These are phyloP conservation scores for Aspergillus campestris DNA, from an alignment of 495 filamentous ascomycete genomes.

Conservation along the genomic window DNA sequence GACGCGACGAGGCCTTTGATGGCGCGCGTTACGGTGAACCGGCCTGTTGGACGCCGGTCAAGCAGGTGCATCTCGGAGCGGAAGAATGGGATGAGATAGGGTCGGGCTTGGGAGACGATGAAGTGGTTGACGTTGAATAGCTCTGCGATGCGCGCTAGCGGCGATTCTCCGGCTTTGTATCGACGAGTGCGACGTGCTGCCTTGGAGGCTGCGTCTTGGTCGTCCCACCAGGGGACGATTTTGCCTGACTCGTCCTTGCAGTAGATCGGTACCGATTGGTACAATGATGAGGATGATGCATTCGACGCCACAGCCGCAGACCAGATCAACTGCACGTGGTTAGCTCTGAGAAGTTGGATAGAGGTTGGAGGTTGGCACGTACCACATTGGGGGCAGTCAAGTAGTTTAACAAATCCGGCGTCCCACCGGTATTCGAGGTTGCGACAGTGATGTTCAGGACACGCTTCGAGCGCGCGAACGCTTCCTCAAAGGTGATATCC, in stretches of 20 bases:
- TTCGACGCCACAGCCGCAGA: conserved; percentile 91
- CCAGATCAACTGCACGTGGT: conserved; percentile 61
- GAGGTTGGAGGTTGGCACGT: conserved; percentile 25
- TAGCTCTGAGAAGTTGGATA: not conserved
- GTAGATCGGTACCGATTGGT: conserved; percentile 60
- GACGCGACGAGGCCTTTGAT: conserved; percentile 59
- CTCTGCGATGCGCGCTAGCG: conserved; percentile 74
- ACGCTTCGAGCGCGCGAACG: conserved; percentile 75
- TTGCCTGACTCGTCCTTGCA: conserved; percentile 76
- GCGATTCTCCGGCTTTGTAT: conserved; percentile 72
- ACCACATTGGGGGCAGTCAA: conserved; percentile 91
- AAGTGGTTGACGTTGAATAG: conserved; percentile 98
- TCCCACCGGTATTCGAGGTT: conserved; percentile 60
- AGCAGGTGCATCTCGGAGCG: conserved; percentile 73
- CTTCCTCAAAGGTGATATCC: conserved; percentile 90
- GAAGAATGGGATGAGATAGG: conserved; percentile 86
- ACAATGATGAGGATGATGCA: conserved; percentile 59
- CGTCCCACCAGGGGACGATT: conserved; percentile 71
- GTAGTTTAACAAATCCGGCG: conserved; percentile 84
- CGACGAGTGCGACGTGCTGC: conserved; percentile 58
- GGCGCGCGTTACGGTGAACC: conserved; percentile 50
- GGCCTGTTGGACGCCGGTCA: conserved; percentile 51
- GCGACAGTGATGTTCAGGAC: conserved; percentile 90
- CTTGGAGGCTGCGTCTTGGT: conserved; percentile 56
- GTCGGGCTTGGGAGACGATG: conserved; percentile 92